Base-by-base conservation (phyloP, 805 yeast species). In the Saturnispora bothae region DNA sequence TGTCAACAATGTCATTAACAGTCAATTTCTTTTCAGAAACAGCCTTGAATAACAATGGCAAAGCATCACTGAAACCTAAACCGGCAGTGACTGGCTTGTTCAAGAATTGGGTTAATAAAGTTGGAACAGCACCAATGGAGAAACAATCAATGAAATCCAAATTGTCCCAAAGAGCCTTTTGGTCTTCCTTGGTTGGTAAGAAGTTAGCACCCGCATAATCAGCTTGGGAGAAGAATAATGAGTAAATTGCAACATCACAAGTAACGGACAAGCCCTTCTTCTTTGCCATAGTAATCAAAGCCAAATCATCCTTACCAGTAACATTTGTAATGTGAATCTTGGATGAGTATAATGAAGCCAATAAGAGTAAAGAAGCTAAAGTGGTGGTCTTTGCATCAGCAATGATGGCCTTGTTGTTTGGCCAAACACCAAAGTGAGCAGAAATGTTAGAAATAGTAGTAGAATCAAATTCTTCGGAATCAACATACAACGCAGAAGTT, bases 331-430 rank as follows among this genome's bases (percentile, higher is more conserved):
- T 78, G 61, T 89, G 97, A 47, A 89, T 80, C 29, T 85, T 67
- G 53, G 94, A 74, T 63, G 66, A 72, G 68, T 83, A 86, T 56
- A 89, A 71, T 20, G 95, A 82, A 31, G 96, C 95, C 62, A 89
- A 68, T 53, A 89, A 71, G 57, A 89, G 66, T 32, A 88, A 80
- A 3, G 95, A 83, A n/a, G 97, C 97, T 53, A 89, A 68, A 53
- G 85, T 89, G 28, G 96, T 83, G 19, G 89, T 78, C 57, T 75
- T 78, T 35, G 97, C 96, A 61, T 89, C 96, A 30, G 96, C 85
- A 46, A 88, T 71, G 43, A 89, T 80, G 43, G 92, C 89, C 65
- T 85, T 86, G 51, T 61, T 61, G 36, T 69, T 67, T 38, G 95
- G 95, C 96, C 96, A 88, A 26, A 74, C 64, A 45, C 78, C 76